These are phyloP conservation scores for Huntiella savannae DNA, from an alignment of 2,329 filamentous ascomycete species.

Conservation along the genomic window DNA sequence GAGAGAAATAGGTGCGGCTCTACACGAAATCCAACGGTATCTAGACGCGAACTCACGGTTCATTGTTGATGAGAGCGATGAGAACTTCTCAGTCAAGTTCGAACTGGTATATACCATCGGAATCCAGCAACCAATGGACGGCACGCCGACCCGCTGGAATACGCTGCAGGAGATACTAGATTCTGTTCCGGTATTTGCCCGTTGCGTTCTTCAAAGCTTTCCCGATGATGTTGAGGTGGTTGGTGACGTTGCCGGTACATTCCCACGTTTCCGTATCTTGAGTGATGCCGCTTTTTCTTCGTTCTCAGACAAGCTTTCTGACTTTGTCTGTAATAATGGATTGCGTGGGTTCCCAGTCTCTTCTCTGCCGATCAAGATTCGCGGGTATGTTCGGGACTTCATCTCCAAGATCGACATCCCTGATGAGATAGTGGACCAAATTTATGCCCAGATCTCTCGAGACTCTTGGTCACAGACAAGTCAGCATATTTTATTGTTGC, in stretches of 20 bases:
- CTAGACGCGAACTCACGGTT: slow-evolving; percentile 29
- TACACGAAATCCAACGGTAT: slow-evolving; percentile 26
- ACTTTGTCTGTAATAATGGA: slow-evolving; percentile 24
- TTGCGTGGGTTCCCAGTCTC: slow-evolving; percentile 23
- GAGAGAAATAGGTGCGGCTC: slow-evolving; percentile 14
- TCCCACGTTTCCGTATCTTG: slow-evolving; percentile 31
- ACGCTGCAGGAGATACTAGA: slow-evolving; percentile 33
- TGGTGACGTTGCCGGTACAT: slow-evolving; percentile 18
- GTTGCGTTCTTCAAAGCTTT: slow-evolving; percentile 15
- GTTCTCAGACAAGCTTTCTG: slow-evolving; percentile 16
- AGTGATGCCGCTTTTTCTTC: slow-evolving; percentile 14
- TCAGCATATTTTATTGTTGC: slow-evolving; percentile 23
- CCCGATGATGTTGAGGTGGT: slow-evolving; percentile 25
- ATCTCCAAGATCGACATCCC: slow-evolving; percentile 22
- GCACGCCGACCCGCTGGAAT: slow-evolving; percentile 35
- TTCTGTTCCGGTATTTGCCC: slow-evolving; percentile 20
- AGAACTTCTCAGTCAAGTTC: slow-evolving; percentile 40
- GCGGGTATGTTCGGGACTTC: slow-evolving; percentile 23
- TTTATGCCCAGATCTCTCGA: slow-evolving; percentile 17
- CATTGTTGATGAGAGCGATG: slow-evolving; percentile 47
- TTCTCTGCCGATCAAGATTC: slow-evolving; percentile 17
- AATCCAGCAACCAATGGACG: slow-evolving; percentile 28
- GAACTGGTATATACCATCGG: slow-evolving; percentile 47
- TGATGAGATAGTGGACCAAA: slow-evolving; percentile 15
- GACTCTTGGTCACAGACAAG: slow-evolving; percentile 18